phyloP scores from a whole-genome alignment of 2,329 filamentous ascomycete species.

The Epichloe festucae region DNA sequence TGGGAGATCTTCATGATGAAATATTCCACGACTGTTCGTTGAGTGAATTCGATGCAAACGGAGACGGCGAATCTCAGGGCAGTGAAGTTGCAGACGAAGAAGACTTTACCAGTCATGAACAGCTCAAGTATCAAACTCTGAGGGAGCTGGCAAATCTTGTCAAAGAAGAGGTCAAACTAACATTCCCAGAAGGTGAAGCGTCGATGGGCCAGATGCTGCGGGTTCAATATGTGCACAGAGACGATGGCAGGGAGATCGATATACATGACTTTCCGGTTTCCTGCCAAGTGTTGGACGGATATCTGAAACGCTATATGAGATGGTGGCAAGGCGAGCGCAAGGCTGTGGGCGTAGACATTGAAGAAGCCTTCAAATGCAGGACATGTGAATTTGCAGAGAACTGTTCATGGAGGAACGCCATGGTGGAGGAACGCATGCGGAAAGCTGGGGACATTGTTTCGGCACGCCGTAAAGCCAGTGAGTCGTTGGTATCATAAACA shows the following conservation, averaged over 20 bases:
- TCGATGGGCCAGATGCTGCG: slow-evolving; percentile 38
- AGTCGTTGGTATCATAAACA: background rate
- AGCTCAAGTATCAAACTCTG: slow-evolving; percentile 35
- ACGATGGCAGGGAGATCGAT: slow-evolving; percentile 40
- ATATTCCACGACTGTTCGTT: slow-evolving; percentile 38
- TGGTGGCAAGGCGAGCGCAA: slow-evolving; percentile 77
- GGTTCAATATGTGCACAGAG: slow-evolving; percentile 40
- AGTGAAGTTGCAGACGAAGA: background rate
- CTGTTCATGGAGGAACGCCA: slow-evolving; percentile 64
- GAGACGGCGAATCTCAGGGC: background rate
- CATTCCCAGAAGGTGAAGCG: slow-evolving; percentile 37
- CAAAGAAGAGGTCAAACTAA: slow-evolving; percentile 31
- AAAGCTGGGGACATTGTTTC: background rate
- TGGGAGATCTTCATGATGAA: slow-evolving; percentile 55
- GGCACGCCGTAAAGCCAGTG: slow-evolving; percentile 5
- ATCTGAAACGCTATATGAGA: slow-evolving; percentile 56
- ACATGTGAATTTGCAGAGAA: slow-evolving; percentile 69
- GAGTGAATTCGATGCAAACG: slow-evolving; percentile 18
- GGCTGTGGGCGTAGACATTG: slow-evolving; percentile 62
- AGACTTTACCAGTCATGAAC: slow-evolving; percentile 8
- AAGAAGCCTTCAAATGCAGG: slow-evolving; percentile 81
- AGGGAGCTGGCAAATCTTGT: slow-evolving; percentile 34
- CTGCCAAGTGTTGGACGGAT: slow-evolving; percentile 45
- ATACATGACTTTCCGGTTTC: slow-evolving; percentile 55
- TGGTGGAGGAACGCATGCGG: slow-evolving; percentile 37